Conservation (phyloP, 2,329 filamentous ascomycete genomes). For the Diplodia intermedia region DNA sequence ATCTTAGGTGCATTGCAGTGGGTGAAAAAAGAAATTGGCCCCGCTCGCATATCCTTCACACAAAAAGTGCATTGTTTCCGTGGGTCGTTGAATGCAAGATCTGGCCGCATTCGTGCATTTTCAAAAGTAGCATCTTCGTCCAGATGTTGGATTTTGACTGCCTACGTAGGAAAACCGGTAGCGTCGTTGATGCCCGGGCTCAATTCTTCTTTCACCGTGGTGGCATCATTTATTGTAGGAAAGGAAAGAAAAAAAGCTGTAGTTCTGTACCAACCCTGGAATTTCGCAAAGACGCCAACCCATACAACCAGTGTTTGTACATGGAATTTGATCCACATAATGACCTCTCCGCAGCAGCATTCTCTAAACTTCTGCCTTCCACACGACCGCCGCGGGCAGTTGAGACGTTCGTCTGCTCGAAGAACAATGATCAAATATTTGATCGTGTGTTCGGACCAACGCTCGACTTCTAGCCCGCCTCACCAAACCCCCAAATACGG, state of each 20-base stretch:
- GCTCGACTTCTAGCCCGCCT: neutral
- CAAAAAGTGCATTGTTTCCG: too few species aligned
- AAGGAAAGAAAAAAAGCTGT: constrained; percentile 15
- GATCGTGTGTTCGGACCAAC: neutral
- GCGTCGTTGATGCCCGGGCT: too few species aligned
- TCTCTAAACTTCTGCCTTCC: neutral
- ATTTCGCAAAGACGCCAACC: constrained; percentile 29
- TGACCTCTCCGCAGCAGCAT: neutral
- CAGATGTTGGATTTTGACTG: too few species aligned
- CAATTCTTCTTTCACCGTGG: too few species aligned
- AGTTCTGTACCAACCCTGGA: constrained; percentile 20
- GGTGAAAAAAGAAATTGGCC: too few species aligned
- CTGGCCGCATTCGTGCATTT: too few species aligned
- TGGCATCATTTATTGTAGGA: constrained; percentile 19
- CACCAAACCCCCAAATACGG: neutral
- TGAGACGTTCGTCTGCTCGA: neutral
- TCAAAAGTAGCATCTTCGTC: too few species aligned
- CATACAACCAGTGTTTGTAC: constrained; percentile 28
- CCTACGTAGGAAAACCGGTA: too few species aligned
- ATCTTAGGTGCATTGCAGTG: constrained; percentile 9
- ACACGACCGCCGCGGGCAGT: neutral
- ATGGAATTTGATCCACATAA: constrained; percentile 26
- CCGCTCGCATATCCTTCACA: too few species aligned
- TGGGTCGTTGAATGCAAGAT: too few species aligned
- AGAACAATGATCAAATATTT: too few species aligned